phyloP scores from a whole-genome alignment of 306 rosid species.

The Vachellia pachyceras region DNA sequence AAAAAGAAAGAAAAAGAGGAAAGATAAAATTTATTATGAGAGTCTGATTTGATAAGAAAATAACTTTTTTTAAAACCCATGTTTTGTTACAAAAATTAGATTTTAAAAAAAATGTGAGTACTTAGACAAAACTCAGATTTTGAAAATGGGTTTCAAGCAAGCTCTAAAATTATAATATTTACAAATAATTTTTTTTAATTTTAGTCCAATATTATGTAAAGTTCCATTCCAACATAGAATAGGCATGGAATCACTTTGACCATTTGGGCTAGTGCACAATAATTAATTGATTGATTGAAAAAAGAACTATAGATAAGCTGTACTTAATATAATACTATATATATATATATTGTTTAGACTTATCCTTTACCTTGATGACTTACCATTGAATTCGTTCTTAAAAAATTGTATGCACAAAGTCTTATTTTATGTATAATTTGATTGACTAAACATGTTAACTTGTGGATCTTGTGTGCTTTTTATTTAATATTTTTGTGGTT shows the following conservation, averaged over 20 bases:
- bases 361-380: no score
- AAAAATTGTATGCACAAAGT: not conserved
- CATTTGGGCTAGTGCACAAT: not conserved
- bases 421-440: not conserved
- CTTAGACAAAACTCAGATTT: no score
- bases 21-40: no score
- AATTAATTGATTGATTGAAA: not conserved
- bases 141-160: no score
- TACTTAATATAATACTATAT: not conserved
- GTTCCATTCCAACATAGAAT: no score
- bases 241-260: no score
- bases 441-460: not conserved
- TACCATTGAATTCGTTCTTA: not conserved
- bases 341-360: not conserved
- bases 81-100: no score
- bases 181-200: not conserved
- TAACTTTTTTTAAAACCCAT: no score
- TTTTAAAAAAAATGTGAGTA: no score
- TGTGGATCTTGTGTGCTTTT: not conserved
- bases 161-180: not conserved
- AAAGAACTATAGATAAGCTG: not conserved
- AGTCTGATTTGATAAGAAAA: no score
- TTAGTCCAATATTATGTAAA: not conserved
- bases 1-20: no score
- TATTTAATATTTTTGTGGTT: not conserved